Evolutionary conservation across 164 flowering plant species (phyloP).

Genomic region (Tetrastigma voinierianum): DNA sequence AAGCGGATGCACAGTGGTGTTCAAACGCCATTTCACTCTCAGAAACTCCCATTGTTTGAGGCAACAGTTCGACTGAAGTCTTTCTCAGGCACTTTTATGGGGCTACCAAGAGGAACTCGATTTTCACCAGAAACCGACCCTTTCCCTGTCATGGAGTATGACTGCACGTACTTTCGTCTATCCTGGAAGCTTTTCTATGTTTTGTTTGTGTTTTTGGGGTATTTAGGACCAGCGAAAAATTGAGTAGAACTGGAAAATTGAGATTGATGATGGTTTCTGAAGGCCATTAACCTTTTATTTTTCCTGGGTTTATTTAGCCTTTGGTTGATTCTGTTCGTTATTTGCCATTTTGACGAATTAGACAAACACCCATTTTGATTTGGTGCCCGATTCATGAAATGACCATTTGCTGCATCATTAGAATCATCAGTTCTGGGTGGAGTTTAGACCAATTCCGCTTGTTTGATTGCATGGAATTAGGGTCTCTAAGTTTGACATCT

Average conservation of each 20-base stretch:
- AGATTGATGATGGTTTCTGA: not conserved
- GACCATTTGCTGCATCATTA: too few relatives aligned
- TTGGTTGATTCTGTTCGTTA: too few relatives aligned
- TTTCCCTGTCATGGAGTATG: conserved; percentile 68
- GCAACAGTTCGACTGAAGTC: conserved; percentile 16
- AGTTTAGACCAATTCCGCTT: too few relatives aligned
- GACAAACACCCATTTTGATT: too few relatives aligned
- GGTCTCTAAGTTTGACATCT: too few relatives aligned
- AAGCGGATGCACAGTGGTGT: too few relatives aligned
- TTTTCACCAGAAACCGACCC: conserved; percentile 18
- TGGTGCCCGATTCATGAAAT: too few relatives aligned
- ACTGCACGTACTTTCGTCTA: conserved; percentile 50
- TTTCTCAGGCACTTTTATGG: conserved; percentile 28
- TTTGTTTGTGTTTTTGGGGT: not conserved
- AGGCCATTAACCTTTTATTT: too few relatives aligned
- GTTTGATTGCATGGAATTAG: too few relatives aligned
- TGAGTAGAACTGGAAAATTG: not conserved
- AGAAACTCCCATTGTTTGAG: conserved; percentile 10
- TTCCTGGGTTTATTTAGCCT: not conserved
- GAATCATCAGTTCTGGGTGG: too few relatives aligned
- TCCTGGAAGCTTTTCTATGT: not conserved
- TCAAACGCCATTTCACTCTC: conserved; percentile 12
- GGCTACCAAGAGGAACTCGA: conserved; percentile 19
- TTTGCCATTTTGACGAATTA: too few relatives aligned
- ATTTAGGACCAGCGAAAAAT: not conserved